Conservation (phyloP, 192 early-diverging fungal species). For the Obelidium mucronatum region DNA sequence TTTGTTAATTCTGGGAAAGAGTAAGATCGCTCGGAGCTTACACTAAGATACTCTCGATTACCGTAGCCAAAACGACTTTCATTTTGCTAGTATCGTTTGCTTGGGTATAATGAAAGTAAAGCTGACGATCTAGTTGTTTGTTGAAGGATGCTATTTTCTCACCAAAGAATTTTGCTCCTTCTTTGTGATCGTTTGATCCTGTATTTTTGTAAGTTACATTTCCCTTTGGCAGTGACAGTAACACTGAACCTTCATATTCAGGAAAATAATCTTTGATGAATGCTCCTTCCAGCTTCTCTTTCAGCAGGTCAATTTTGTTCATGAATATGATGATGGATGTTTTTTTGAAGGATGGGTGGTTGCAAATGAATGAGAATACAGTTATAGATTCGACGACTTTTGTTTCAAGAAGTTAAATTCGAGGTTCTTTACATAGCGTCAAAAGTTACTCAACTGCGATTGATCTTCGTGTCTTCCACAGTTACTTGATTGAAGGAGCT, state of each 20-base stretch:
- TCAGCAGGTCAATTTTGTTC: conserved; percentile 93
- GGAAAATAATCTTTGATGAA: conserved; percentile 86
- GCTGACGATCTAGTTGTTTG: conserved; percentile 51
- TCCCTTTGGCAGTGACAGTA: background rate
- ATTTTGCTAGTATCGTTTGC: conserved; percentile 68
- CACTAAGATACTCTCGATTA: conserved; percentile 42
- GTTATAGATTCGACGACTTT: conserved; percentile 90
- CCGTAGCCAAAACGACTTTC: conserved; percentile 63
- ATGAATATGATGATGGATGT: conserved; percentile 93
- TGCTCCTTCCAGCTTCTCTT: conserved; percentile 76
- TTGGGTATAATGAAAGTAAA: conserved; percentile 67
- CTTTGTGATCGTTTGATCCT: conserved; percentile 55
- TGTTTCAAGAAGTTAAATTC: too few relatives aligned
- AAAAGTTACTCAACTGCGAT: conserved; percentile 10
- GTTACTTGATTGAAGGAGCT: conserved; percentile 94
- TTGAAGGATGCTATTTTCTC: conserved; percentile 54
- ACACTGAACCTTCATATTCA: conserved; percentile 69
- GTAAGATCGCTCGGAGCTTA: too few relatives aligned
- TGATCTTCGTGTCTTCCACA: conserved; percentile 70
- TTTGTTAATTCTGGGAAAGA: too few relatives aligned
- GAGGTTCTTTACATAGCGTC: too few relatives aligned
- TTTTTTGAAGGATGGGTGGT: conserved; percentile 91
- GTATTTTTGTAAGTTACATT: background rate
- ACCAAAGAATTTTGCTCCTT: conserved; percentile 52
- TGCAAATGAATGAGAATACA: conserved; percentile 90